These are phyloP conservation scores for Alopecurus myosuroides DNA, from an alignment of 176 grass and related monocot species.

Conservation along the genomic window DNA sequence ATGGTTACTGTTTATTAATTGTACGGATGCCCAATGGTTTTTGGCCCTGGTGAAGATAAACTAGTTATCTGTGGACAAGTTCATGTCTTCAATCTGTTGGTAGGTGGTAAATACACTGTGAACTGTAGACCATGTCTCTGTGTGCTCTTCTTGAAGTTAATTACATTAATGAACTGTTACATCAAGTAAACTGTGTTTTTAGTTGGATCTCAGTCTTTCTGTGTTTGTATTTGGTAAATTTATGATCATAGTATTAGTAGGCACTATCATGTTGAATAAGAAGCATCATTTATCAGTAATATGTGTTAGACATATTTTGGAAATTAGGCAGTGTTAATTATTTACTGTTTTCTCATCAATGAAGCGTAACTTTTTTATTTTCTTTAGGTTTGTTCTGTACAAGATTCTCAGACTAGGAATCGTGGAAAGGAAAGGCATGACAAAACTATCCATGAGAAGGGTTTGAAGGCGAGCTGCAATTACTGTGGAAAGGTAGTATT, in stretches of 20 bases:
- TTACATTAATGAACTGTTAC: neutral
- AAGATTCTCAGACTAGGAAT: neutral
- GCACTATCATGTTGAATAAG: neutral
- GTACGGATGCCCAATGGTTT: neutral
- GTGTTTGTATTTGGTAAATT: conserved; percentile 4
- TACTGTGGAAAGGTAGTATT: conserved; percentile 37
- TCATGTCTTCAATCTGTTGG: neutral
- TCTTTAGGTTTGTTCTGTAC: neutral
- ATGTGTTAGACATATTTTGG: neutral
- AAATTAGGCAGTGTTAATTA: neutral
- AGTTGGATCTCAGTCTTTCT: neutral
- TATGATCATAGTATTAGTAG: neutral
- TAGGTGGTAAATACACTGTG: neutral
- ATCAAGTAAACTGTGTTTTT: neutral
- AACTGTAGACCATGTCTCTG: neutral
- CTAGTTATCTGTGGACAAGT: neutral
- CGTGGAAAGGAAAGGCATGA: conserved; percentile 25
- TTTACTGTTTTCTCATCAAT: neutral
- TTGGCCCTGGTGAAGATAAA: neutral
- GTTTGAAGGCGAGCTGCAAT: conserved; percentile 27
- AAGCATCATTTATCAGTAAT: neutral
- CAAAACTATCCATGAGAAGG: conserved; percentile 17
- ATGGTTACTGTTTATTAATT: neutral
- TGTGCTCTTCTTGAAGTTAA: neutral
- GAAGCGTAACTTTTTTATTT: neutral